Conservation (phyloP, 805 yeast species). For the Kuraishia ogatae region DNA sequence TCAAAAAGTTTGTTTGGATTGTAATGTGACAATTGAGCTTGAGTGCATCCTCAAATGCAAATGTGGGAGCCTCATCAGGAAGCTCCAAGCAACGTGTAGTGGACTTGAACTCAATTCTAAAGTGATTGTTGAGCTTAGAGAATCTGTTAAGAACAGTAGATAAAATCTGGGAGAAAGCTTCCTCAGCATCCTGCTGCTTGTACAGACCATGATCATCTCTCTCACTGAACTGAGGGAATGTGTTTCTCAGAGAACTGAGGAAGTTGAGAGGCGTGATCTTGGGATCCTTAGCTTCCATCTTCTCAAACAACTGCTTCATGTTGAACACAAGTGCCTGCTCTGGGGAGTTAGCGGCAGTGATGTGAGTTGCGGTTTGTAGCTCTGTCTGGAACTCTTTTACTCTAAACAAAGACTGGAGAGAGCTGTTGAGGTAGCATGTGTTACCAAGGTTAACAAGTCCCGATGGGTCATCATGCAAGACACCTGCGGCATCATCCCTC, state of each 20-base stretch:
- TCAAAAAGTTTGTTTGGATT: slow-evolving; percentile 75
- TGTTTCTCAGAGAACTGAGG: slow-evolving; percentile 52
- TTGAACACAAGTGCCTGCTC: slow-evolving; percentile 18
- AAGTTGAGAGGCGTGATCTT: slow-evolving; percentile 61
- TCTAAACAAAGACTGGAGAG: slow-evolving; percentile 48
- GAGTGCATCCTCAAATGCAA: slow-evolving; percentile 46
- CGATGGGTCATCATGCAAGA: slow-evolving; percentile 39
- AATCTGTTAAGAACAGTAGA: slow-evolving; percentile 37
- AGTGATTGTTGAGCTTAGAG: slow-evolving; percentile 45
- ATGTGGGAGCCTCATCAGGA: slow-evolving; percentile 32
- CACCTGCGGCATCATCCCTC: slow-evolving; percentile 29
- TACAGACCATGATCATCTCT: slow-evolving; percentile 58
- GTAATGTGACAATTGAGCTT: slow-evolving; percentile 88
- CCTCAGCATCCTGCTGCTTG: slow-evolving; percentile 98
- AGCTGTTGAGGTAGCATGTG: slow-evolving; percentile 70
- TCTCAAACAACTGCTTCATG: slow-evolving; percentile 34
- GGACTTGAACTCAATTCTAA: slow-evolving; percentile 58
- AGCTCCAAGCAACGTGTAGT: slow-evolving; percentile 54
- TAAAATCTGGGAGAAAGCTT: slow-evolving; percentile 77
- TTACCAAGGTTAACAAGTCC: slow-evolving; percentile 68
- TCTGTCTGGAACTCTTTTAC: slow-evolving; percentile 32
- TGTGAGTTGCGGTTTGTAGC: slow-evolving; percentile 11
- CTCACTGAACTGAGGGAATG: slow-evolving; percentile 87
- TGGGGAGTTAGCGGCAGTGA: slow-evolving; percentile 14
- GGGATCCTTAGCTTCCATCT: slow-evolving; percentile 32